Conservation (phyloP, 768 basidiomycete genomes). For the Multifurca ochricompacta region DNA sequence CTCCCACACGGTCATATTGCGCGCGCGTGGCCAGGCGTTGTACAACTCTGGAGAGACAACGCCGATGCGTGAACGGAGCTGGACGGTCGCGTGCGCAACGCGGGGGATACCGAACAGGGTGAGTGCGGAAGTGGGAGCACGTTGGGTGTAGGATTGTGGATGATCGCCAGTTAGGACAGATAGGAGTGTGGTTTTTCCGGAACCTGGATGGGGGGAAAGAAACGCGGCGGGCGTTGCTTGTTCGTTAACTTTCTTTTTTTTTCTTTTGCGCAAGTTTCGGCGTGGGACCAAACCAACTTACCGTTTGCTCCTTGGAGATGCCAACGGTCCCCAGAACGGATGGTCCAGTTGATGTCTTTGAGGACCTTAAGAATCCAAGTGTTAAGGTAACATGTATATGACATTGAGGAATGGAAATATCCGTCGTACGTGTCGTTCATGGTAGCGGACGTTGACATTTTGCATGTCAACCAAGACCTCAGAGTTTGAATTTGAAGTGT, state of each 20-base stretch:
- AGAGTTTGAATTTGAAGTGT: constrained; percentile 7
- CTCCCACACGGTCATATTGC: constrained; percentile 64
- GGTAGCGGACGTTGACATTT: constrained; percentile 66
- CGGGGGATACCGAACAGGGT: constrained; percentile 58
- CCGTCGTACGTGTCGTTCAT: constrained; percentile 30
- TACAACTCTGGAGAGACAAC: constrained; percentile 85
- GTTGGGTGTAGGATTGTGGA: constrained; percentile 85
- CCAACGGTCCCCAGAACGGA: constrained; percentile 79
- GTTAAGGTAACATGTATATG: background rate
- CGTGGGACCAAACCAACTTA: no score
- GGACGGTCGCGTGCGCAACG: constrained; percentile 55
- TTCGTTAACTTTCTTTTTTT: no score
- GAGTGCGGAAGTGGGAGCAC: constrained; percentile 34
- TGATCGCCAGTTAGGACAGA: constrained; percentile 90
- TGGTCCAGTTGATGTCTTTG: constrained; percentile 70
- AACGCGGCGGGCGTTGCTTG: no score
- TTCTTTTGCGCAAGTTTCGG: no score
- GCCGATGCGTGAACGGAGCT: constrained; percentile 61
- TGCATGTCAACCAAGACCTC: constrained; percentile 51
- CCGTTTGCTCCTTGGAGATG: constrained; percentile 88
- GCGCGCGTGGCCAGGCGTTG: constrained; percentile 78
- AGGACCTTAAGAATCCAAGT: constrained; percentile 51
- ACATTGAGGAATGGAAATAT: background rate
- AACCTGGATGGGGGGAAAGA: constrained; percentile 48
- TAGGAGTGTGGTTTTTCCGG: constrained; percentile 91